A percentile compares a stretch with the other conserved stretches of the same genome.
These are phyloP conservation scores for Lantana camara DNA, from an alignment of 257 asterid species.

Conservation along the genomic window DNA sequence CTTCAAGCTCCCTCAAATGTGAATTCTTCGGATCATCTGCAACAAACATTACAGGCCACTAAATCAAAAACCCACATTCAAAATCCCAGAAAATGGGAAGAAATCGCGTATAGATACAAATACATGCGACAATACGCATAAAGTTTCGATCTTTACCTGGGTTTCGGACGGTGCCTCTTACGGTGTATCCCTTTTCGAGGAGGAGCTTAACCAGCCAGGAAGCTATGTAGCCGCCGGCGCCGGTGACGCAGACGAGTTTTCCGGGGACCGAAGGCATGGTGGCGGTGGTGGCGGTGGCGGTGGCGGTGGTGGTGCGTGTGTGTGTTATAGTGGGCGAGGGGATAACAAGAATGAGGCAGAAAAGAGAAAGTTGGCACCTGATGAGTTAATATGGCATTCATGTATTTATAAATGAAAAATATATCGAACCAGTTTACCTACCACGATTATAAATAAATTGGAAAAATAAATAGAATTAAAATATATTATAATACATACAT, in stretches of 20 bases:
- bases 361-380: neutral
- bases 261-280: slow-evolving; percentile 71
- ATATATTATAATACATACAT: neutral
- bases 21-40: slow-evolving; percentile 81
- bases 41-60: neutral
- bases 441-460: slow-evolving; percentile 10
- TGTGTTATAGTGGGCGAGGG: neutral
- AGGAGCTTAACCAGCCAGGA: slow-evolving; percentile 94
- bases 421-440: slow-evolving; percentile 26
- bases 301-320: neutral
- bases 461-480: neutral
- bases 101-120: neutral
- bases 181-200: slow-evolving; percentile 85
- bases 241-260: slow-evolving; percentile 87
- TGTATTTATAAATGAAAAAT: slow-evolving; percentile 28
- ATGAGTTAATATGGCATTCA: neutral
- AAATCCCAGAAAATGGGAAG: neutral
- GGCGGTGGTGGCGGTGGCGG: neutral
- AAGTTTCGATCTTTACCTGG: slow-evolving; percentile 54
- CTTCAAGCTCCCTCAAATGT: slow-evolving; percentile 81
- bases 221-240: slow-evolving; percentile 98
- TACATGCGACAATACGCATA: neutral
- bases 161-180: slow-evolving; percentile 89
- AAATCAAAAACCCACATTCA: neutral
- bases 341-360: neutral